phyloP scores from a whole-genome alignment of 306 rosid species.

The Vigna angularis region DNA sequence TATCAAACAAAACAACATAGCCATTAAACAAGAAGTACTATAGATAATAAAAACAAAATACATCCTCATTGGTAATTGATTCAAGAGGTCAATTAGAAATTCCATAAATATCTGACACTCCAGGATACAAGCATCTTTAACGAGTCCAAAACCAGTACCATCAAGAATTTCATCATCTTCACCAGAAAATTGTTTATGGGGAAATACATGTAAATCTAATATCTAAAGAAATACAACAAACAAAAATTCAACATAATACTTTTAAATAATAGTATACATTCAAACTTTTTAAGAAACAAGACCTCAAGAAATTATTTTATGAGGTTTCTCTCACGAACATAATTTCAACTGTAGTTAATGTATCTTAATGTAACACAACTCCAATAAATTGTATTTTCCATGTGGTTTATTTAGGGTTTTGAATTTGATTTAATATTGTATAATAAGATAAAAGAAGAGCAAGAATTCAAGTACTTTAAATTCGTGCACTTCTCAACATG shows the following conservation, averaged over 20 bases:
- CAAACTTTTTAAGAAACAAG: slow-evolving; percentile 35
- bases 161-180: slow-evolving; percentile 52
- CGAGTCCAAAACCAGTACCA: slow-evolving; percentile 50
- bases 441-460: no score
- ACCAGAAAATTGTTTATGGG: slow-evolving; percentile 50
- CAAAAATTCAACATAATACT: slow-evolving; percentile 31
- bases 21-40: slow-evolving; percentile 16
- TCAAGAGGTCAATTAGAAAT: slow-evolving; percentile 94
- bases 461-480: no score
- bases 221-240: slow-evolving; percentile 56
- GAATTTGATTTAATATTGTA: no score
- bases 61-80: slow-evolving; percentile 98
- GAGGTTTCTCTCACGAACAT: slow-evolving; percentile 73
- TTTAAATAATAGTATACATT: background rate
- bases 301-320: slow-evolving; percentile 94
- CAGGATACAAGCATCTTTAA: slow-evolving; percentile 86
- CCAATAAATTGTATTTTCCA: background rate
- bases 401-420: no score
- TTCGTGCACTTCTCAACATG: no score
- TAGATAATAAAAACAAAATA: slow-evolving; percentile 44
- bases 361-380: slow-evolving; percentile 69
- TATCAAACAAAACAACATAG: slow-evolving; percentile 2
- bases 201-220: slow-evolving; percentile 72
- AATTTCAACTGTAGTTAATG: slow-evolving; percentile 72
- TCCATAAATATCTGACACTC: slow-evolving; percentile 98